These are phyloP conservation scores for Calonectria pseudoturangicola DNA, from an alignment of 2,329 filamentous ascomycete species.

Conservation along the genomic window DNA sequence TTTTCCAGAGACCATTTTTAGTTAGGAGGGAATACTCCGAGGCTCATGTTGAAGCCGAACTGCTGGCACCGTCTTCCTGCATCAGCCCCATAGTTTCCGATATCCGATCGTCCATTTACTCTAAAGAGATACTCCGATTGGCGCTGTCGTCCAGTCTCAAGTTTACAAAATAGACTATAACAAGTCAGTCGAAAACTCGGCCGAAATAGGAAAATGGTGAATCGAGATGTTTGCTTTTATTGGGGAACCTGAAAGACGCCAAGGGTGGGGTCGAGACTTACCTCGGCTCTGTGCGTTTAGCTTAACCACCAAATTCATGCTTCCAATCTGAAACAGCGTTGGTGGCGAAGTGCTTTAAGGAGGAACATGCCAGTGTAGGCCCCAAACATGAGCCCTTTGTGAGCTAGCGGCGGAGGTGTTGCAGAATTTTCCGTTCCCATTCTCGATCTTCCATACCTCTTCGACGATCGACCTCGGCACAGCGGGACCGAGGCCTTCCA, in stretches of 20 bases:
- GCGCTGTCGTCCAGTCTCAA: neutral
- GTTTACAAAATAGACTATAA: neutral
- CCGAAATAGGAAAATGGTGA: constrained; percentile 12
- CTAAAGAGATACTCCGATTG: neutral
- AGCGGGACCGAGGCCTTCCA: neutral
- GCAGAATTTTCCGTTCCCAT: neutral
- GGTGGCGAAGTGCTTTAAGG: neutral
- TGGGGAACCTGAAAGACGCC: neutral
- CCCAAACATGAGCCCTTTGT: neutral
- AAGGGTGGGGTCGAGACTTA: constrained; percentile 11
- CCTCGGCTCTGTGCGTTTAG: constrained; percentile 4
- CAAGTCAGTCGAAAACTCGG: constrained; percentile 2
- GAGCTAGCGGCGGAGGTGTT: neutral
- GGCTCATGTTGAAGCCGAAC: neutral
- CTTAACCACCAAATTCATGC: neutral
- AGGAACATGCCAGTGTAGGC: neutral
- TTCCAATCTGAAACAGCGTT: neutral
- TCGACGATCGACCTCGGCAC: neutral
- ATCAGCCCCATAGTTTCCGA: neutral
- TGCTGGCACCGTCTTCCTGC: no score
- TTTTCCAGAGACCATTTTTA: neutral
- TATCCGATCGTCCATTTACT: neutral
- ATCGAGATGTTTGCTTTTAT: neutral
- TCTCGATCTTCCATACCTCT: neutral
- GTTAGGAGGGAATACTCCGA: neutral